Base-by-base conservation (phyloP, 805 yeast genomes). In the Lipomyces spencermartinsiae region DNA sequence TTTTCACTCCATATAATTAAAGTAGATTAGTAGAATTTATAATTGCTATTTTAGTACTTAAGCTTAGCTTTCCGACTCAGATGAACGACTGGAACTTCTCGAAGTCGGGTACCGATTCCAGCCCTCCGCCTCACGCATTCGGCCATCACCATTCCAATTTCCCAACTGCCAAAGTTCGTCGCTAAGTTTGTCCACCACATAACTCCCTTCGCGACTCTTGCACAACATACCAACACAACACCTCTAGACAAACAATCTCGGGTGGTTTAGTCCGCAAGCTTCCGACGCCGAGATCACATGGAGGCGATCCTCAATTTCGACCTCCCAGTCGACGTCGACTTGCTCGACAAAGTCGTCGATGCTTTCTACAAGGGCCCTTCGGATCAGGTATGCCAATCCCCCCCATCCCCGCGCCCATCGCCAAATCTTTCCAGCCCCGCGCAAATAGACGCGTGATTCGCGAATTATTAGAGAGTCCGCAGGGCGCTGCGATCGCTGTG, bases 281-380 rank as follows among this genome's bases (percentile, higher is more conserved):
- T 9, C 49, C 49, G 49, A n/a, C 49, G 25, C 49, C 49, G 49
- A 43, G 49, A 43, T 43, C 49, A 53, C 14, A 94, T 94, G 98
- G 98, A 94, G 73, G 83, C 89, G 60, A 85, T 95, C 76, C 86
- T 95, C 74, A 97, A 94, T 80, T 93, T 94, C 80, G 69, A 74
- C 58, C 86, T 85, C 75, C 97, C 92, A 54, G 83, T 94, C 73
- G 97, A 95, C 80, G 86, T 94, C 73, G 82, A 80, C 61, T 80
- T 90, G 66, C 84, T 95, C 74, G 99, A 95, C 80, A 87, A 85
- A 65, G 90, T 93, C 33, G 98, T 94, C 37, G 90, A 87, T 65
- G 85, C 94, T 5, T 92, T 95, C 77, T 95, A 90, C 80, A 83
- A 90, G 3, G 94, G 96, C 51, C 78, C 82, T 10, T 82, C 80